These are phyloP conservation scores for peach (Prunus persica) DNA, from an alignment of 306 rosid genomes.

Conservation along the genomic window DNA sequence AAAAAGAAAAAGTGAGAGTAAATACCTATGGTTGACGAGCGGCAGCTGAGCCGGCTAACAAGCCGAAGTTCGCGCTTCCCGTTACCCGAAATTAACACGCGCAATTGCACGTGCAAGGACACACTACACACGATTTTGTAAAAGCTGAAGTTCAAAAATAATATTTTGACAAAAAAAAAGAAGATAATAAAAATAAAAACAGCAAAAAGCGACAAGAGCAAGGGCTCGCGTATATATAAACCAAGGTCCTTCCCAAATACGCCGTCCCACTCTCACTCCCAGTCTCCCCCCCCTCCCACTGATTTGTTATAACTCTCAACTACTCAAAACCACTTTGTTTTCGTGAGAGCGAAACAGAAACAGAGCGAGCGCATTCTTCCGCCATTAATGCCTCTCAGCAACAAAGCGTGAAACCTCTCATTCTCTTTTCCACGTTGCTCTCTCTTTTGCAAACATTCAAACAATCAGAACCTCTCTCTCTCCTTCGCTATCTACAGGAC, in stretches of 20 bases:
- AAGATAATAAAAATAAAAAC: neutral
- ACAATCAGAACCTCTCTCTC: no score
- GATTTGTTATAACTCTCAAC: neutral
- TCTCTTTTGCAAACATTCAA: neutral
- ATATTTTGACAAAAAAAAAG: neutral
- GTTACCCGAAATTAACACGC: slow-evolving; percentile 47
- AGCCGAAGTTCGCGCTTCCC: slow-evolving; percentile 58
- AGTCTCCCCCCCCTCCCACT: neutral
- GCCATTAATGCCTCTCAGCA: slow-evolving; percentile 43
- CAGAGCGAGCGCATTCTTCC: slow-evolving; percentile 1
- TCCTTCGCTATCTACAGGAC: no score
- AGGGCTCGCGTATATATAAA: slow-evolving; percentile 10
- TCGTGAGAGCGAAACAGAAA: neutral
- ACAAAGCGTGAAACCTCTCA: slow-evolving; percentile 43
- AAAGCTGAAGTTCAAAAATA: neutral
- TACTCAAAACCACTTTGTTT: slow-evolving; percentile 13
- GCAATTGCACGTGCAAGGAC: slow-evolving; percentile 59
- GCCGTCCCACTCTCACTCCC: neutral
- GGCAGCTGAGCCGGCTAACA: slow-evolving; percentile 56
- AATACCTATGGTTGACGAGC: slow-evolving; percentile 15
- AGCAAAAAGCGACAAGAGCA: neutral
- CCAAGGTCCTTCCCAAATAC: neutral
- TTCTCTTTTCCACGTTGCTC: slow-evolving; percentile 5
- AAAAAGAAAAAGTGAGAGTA: neutral
- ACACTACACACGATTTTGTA: slow-evolving; percentile 20